phyloP scores from a whole-genome alignment of 2,329 filamentous ascomycete genomes.

The Biscogniauxia mediterranea region DNA sequence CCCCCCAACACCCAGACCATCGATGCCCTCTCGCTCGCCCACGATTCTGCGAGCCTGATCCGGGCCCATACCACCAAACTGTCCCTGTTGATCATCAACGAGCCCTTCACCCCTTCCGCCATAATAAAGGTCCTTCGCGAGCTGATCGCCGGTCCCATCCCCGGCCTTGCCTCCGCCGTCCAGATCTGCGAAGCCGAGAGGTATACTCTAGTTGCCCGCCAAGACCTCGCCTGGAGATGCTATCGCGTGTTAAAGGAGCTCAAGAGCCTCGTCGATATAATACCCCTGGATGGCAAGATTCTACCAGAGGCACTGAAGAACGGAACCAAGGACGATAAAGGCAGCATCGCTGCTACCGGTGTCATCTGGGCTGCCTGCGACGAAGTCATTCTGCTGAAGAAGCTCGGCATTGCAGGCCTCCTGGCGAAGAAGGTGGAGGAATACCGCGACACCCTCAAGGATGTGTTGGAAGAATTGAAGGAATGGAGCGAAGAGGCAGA shows the following conservation, averaged over 20 bases:
- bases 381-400: slow-evolving; percentile 61
- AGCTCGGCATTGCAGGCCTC: slow-evolving; percentile 66
- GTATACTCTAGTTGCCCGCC: slow-evolving; percentile 63
- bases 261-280: slow-evolving; percentile 54
- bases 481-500: slow-evolving; percentile 79
- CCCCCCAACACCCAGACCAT: slow-evolving; percentile 28
- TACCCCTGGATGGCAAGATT: slow-evolving; percentile 58
- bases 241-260: slow-evolving; percentile 63
- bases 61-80: slow-evolving; percentile 84
- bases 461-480: slow-evolving; percentile 81
- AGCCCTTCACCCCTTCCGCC: slow-evolving; percentile 80
- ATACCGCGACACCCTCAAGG: slow-evolving; percentile 72
- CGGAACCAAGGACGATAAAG: slow-evolving; percentile 42
- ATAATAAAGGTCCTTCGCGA: slow-evolving; percentile 68
- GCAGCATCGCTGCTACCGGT: slow-evolving; percentile 66
- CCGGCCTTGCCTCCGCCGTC: slow-evolving; percentile 69
- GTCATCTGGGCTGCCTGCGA: slow-evolving; percentile 85
- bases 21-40: slow-evolving; percentile 65
- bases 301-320: slow-evolving; percentile 47
- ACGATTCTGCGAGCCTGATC: slow-evolving; percentile 70
- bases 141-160: slow-evolving; percentile 70
- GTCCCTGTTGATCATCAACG: slow-evolving; percentile 80
- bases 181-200: slow-evolving; percentile 60
- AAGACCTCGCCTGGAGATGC: slow-evolving; percentile 61
- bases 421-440: slow-evolving; percentile 70